Evolutionary conservation across 2,329 filamentous ascomycete genomes (phyloP).

Genomic region (Immersiporthe knoxdaviesiana): DNA sequence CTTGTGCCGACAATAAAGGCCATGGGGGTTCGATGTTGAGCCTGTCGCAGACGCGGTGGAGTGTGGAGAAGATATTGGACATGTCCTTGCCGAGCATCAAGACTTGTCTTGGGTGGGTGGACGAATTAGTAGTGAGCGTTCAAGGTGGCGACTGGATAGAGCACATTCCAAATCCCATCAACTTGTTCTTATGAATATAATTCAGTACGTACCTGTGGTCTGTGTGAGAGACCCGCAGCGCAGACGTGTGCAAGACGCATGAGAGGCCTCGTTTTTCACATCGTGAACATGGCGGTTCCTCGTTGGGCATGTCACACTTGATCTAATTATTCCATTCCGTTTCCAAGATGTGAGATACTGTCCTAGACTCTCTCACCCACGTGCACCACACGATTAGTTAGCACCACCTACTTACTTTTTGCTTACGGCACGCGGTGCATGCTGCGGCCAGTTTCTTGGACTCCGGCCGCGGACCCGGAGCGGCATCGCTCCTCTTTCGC

Average conservation of each 20-base stretch:
- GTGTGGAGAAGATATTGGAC: not conserved
- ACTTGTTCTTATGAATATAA: not conserved
- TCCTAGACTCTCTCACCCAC: not conserved
- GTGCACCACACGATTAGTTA: too few relatives aligned
- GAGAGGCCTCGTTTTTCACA: conserved; percentile 7
- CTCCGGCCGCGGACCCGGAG: conserved; percentile 3
- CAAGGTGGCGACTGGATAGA: not conserved
- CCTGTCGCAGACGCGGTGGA: conserved; percentile 4
- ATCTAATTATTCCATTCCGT: not conserved
- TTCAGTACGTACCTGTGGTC: not conserved
- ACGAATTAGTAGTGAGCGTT: not conserved
- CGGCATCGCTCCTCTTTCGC: conserved; percentile 12
- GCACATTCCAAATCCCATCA: too few relatives aligned
- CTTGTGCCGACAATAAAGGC: not conserved
- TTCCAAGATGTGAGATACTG: not conserved
- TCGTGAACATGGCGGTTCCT: conserved; percentile 8
- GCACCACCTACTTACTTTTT: not conserved
- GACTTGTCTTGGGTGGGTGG: conserved; percentile 1
- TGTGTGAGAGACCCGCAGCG: not conserved
- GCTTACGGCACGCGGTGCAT: conserved; percentile 8
- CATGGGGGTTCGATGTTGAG: not conserved
- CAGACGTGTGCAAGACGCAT: conserved; percentile 4
- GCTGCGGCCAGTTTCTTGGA: conserved; percentile 6
- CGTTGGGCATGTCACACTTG: conserved; percentile 10
- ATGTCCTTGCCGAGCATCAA: conserved; percentile 2